Evolutionary conservation across 2,329 filamentous ascomycete species (phyloP).

Genomic region (Passalora sequoiae): DNA sequence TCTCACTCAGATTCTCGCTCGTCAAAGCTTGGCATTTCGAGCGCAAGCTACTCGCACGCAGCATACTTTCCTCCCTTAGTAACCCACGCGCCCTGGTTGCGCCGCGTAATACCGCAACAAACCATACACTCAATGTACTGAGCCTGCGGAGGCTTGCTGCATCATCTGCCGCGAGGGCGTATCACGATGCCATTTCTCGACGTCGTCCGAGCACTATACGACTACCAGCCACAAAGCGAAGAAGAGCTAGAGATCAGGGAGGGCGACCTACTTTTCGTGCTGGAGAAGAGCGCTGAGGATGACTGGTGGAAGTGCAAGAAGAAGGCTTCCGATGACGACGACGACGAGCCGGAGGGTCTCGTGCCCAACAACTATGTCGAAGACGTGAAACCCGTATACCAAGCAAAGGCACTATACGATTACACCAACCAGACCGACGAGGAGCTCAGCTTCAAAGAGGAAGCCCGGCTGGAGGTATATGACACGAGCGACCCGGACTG

Average conservation of each 20-base stretch:
- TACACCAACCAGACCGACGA: slow-evolving; percentile 97
- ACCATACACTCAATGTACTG: too few relatives aligned
- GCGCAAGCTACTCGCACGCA: too few relatives aligned
- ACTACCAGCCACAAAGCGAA: slow-evolving; percentile 81
- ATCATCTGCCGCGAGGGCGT: too few relatives aligned
- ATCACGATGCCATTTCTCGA: slow-evolving; percentile 90
- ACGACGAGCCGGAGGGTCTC: slow-evolving; percentile 84
- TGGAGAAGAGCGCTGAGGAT: slow-evolving; percentile 69
- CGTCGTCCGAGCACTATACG: slow-evolving; percentile 85
- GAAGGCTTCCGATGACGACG: slow-evolving; percentile 69
- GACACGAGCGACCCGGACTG: slow-evolving; percentile 91
- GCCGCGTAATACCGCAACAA: too few relatives aligned
- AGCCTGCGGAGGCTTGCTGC: too few relatives aligned
- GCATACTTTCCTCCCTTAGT: too few relatives aligned
- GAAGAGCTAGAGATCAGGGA: slow-evolving; percentile 80
- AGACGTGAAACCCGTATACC: slow-evolving; percentile 63
- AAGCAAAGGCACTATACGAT: slow-evolving; percentile 93
- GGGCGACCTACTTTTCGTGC: slow-evolving; percentile 80
- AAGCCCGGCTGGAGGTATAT: slow-evolving; percentile 75
- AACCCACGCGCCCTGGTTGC: too few relatives aligned
- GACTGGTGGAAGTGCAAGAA: slow-evolving; percentile 99
- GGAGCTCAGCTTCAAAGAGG: slow-evolving; percentile 91
- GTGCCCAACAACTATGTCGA: slow-evolving; percentile 95
- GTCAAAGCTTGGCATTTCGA: too few relatives aligned
- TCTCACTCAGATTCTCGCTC: too few relatives aligned